phyloP scores from a whole-genome alignment of 352 stramenopile genomes.

The Phytopythium cucurbitacearum region DNA sequence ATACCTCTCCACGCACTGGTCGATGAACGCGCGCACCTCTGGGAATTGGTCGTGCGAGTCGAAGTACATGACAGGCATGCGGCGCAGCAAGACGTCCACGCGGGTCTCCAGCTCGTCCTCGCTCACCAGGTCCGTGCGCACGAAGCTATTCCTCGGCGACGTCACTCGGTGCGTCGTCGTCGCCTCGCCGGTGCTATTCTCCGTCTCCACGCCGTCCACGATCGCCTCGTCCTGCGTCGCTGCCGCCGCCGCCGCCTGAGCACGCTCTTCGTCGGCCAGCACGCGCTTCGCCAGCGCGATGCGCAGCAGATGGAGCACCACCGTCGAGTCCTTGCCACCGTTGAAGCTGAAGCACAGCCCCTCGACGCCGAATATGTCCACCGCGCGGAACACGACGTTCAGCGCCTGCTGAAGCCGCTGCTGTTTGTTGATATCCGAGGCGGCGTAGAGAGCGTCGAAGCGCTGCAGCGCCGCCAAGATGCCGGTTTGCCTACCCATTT shows the following conservation, averaged over 20 bases:
- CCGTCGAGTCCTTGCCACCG: constrained; percentile 91
- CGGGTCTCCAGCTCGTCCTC: constrained; percentile 47
- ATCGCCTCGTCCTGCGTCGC: neutral
- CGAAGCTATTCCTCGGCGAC: constrained; percentile 54
- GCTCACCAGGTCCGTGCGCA: constrained; percentile 41
- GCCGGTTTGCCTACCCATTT: neutral
- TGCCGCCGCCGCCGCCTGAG: neutral
- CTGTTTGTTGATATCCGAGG: constrained; percentile 35
- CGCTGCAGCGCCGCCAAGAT: constrained; percentile 29
- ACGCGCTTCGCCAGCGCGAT: constrained; percentile 76
- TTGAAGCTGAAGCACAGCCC: constrained; percentile 90
- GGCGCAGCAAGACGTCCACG: constrained; percentile 36
- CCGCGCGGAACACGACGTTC: constrained; percentile 68
- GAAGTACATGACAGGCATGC: constrained; percentile 94
- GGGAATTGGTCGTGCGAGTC: constrained; percentile 94
- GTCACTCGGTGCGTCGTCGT: constrained; percentile 20
- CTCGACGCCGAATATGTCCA: constrained; percentile 78
- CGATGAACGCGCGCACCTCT: constrained; percentile 88
- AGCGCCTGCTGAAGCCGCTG: constrained; percentile 59
- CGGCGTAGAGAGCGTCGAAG: constrained; percentile 65
- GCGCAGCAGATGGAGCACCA: constrained; percentile 88
- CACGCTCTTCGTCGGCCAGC: constrained; percentile 17
- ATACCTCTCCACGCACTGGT: constrained; percentile 55
- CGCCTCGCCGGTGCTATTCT: neutral
- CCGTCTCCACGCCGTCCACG: constrained; percentile 19